Base-by-base conservation (phyloP, 768 basidiomycete species). In the Lactarius tabidus region DNA sequence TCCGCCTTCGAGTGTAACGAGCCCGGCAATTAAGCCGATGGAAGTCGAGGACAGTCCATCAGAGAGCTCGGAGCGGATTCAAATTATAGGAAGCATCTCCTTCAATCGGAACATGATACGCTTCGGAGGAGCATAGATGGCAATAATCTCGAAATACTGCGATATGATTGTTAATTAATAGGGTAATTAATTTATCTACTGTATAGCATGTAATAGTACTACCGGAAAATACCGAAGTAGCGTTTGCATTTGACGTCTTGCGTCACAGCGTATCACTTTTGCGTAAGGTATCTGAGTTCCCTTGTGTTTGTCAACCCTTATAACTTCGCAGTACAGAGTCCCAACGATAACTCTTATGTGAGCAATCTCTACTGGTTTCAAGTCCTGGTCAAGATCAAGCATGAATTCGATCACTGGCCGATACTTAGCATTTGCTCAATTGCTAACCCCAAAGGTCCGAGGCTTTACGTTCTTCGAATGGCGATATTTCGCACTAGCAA, bases 1-100 rank as follows among this genome's bases (percentile, higher is more conserved):
- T 62, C n/a, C 54, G 7, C 70, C 68, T 0, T 70, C 72, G 53
- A 29, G 59, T 33, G 17, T 31, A 28, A 9, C n/a, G 38, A 43
- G 39, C 14, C 61, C 41, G 18, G 4, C 33, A 17, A 3, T 6
- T 17, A 54, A 45, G 12, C 23, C 54, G 17, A 36, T 6, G 39
- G 39, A 15, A 56, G n/a, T 4, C 45, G 41, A 41, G 18, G 41
- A 28, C 6, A 31, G 17, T 20, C 7, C 28, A 26, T n/a, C 33
- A 12, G 52, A 54, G 36, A 29, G 28, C 14, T 38, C 23, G n/a
- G 56, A 57, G 56, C 7, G 51, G 26, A 36, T 31, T 31, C 28
- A 54, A 23, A 39, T 41, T 53, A 31, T 62, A 15, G 60, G 60
- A n/a, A 33, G 52, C 20, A 26, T 62, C 18, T 18, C 53, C 28